Base-by-base conservation (phyloP, 306 rosid species). In the Carpinus fangiana region DNA sequence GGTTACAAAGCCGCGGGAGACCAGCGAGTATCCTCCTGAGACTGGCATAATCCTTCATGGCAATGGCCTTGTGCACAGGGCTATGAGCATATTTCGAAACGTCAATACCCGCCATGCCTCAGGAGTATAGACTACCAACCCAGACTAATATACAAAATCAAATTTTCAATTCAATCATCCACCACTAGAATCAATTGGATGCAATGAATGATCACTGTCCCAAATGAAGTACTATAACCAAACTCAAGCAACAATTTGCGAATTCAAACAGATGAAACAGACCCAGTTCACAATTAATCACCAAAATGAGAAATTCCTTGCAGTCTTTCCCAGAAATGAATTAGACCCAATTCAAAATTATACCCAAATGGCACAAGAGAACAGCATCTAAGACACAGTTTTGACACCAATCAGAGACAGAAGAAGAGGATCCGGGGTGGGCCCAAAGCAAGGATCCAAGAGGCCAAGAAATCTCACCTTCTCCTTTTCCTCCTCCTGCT, bases 41-140 rank as follows among this genome's bases (percentile, higher is more conserved):
- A 55, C 81, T 80, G 75, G 81, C 84, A 89, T 91, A 87, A 82
- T 96, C 99, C 87, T 87, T 91, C 77, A 71, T 82, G 78, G 87
- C 70, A 43, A 93, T 84, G 86, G 97, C 98, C 81, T 91, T 93
- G 83, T 96, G 99, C 31, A 89, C 98, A 79, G 97, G 90, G 84
- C 99, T 96, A 75, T 93, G 97, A 51, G 89, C 88, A 88, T 88
- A 96, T 75, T 74, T 90, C 0, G 89, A 61, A 71, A 82, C 94
- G 76, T 93, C 94, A 55, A 91, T 87, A 72, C 92, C 94, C 38
- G 99, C 97, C 99, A 96, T 95, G 78, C 45, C 85, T 82, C 79
- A 73, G 82, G 71, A 78, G 85, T 70, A 81, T 70, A 80, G 60
- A 81, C 79, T 75, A 72, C 83, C 83, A 82, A 80, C 81, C 87